These are phyloP conservation scores for Datura wrightii DNA, from an alignment of 257 asterid species.

Conservation along the genomic window DNA sequence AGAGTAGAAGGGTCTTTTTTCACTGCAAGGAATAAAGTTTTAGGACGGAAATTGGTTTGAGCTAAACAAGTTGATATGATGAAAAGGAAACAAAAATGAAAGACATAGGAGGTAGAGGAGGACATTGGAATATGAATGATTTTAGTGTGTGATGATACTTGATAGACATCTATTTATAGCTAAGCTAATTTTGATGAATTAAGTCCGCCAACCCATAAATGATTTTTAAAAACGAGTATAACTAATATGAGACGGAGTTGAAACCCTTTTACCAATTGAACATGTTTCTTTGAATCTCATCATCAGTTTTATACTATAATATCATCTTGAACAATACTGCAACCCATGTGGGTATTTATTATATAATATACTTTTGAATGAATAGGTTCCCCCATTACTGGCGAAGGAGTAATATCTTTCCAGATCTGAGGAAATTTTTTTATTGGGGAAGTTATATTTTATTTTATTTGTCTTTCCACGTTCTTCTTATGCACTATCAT, in stretches of 20 bases:
- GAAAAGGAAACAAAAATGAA: neutral
- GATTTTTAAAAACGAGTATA: too few relatives aligned
- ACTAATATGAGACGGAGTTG: neutral
- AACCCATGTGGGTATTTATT: neutral
- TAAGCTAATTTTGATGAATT: too few relatives aligned
- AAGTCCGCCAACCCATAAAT: neutral
- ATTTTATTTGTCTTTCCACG: neutral
- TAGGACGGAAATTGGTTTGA: neutral
- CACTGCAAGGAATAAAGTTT: conserved; percentile 14
- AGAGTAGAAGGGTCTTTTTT: conserved; percentile 15
- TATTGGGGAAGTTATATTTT: neutral
- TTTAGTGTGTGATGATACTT: neutral
- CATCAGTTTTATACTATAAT: neutral
- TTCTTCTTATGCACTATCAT: neutral
- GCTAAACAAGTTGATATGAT: neutral
- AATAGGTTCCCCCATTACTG: too few relatives aligned
- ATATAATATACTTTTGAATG: neutral
- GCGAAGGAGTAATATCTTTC: neutral
- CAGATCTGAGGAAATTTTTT: neutral
- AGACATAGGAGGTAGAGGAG: neutral
- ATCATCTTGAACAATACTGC: too few relatives aligned
- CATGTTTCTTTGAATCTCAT: neutral
- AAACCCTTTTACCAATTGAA: neutral
- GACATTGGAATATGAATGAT: conserved; percentile 1
- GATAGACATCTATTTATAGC: neutral